phyloP scores from a whole-genome alignment of 257 asterid genomes.

The Lantana camara region DNA sequence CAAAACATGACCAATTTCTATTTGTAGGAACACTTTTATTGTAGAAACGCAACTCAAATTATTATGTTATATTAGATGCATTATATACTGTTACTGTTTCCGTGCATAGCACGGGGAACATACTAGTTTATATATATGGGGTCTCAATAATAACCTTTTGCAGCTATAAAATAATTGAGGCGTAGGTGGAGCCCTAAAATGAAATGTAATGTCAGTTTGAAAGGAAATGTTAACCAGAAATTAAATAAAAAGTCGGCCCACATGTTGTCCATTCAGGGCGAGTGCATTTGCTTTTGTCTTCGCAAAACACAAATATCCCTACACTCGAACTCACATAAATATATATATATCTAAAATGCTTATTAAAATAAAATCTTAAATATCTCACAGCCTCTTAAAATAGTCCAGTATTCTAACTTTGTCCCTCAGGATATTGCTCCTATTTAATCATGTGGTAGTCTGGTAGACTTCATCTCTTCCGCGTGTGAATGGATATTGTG shows the following conservation, averaged over 20 bases:
- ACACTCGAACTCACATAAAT: neutral
- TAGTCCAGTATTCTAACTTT: neutral
- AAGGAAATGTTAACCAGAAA: conserved; percentile 30
- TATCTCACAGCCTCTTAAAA: conserved; percentile 29
- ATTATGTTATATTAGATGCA: too few species aligned
- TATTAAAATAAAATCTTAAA: conserved; percentile 8
- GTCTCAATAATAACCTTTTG: too few species aligned
- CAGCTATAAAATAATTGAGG: conserved; percentile 25
- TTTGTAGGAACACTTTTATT: too few species aligned
- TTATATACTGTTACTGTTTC: too few species aligned
- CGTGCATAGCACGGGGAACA: too few species aligned
- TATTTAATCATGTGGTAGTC: conserved; percentile 10
- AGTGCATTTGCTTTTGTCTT: conserved; percentile 17
- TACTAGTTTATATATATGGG: too few species aligned
- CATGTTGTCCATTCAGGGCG: conserved; percentile 8
- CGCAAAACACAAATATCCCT: conserved; percentile 31
- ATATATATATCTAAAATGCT: neutral
- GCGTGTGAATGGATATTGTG: neutral
- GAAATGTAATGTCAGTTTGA: neutral
- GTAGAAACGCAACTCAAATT: too few species aligned
- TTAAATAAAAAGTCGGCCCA: conserved; percentile 35
- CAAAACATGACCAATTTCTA: too few species aligned
- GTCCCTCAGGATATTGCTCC: conserved; percentile 7
- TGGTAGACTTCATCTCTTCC: neutral
- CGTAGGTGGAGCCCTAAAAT: conserved; percentile 23